Conservation (phyloP, 257 asterid species). For the Nicotiana benthamiana region DNA sequence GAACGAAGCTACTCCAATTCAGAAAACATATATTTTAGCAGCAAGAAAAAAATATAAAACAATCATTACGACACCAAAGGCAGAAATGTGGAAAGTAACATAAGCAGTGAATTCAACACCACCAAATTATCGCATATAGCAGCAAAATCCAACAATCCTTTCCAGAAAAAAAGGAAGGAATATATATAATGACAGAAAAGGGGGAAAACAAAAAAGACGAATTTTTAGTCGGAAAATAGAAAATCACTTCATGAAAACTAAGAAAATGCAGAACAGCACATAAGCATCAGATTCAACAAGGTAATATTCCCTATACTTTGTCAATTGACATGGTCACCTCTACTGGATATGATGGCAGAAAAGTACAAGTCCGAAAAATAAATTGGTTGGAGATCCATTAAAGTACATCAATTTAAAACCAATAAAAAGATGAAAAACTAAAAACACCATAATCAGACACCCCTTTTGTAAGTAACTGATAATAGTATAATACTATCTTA, state of each 20-base stretch:
- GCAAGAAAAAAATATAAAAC: not conserved
- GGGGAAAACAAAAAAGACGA: not conserved
- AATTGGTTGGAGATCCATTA: not conserved
- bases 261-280: not conserved
- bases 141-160: not conserved
- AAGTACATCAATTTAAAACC: not conserved
- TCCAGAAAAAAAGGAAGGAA: not conserved
- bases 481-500: not conserved
- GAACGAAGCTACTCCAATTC: not conserved
- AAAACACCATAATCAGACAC: not conserved
- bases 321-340: not conserved
- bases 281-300: not conserved
- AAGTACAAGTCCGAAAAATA: not conserved
- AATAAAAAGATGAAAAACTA: not conserved
- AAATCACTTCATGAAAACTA: not conserved
- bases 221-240: not conserved
- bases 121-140: not conserved
- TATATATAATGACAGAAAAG: not conserved
- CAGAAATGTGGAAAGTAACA: not conserved
- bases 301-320: not conserved
- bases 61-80: not conserved
- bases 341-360: not conserved
- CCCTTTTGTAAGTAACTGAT: not conserved
- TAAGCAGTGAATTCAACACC: not conserved
- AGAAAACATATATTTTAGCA: not conserved